Evolutionary conservation across 495 filamentous ascomycete species (phyloP), one percentile per base, ranked within the genome.

Genomic region (Parmelia sp.): DNA sequence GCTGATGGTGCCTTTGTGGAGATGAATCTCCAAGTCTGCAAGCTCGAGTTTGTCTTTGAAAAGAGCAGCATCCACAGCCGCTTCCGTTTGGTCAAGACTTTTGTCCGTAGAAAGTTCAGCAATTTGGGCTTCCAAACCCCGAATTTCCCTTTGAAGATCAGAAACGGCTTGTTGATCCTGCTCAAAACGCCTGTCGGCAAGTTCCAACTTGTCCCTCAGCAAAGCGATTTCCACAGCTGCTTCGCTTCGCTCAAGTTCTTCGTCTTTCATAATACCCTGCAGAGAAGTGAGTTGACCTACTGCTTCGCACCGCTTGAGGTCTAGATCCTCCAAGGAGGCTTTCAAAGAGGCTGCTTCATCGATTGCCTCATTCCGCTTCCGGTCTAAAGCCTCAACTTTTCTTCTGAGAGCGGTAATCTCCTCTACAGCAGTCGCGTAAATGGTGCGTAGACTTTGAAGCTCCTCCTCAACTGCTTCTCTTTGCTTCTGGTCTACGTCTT

Each of bases 391-490:
- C 21, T 59, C 58, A 14, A 68, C 35, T 27, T 59, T 58, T 15
- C 53, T 29, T 49, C 55, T 47, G n/a, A 68, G 58, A 23, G 55
- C 55, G 23, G 62, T 15, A 37, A 65, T 40, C 53, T 56, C 57
- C 23, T 49, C 58, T 21, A 57, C 23, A 11, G 59, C 62, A 33
- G 60, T 61, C 53, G 65, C 58, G 36, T 66, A 23, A 33, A 65
- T 36, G 33, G 35, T 58, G 29, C 66, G 66, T 17, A 68, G 40
- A 15, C 58, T 27, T 14, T 25, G 36, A 17, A 58, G 39, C 25
- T 68, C 45, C 45, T 63, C 12, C 21, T 57, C 35, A 14, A 39
- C 27, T 31, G 53, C 51, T 29, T 36, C 42, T 44, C 51, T 31
- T 40, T 44, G 37, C 37, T 57, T 56, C 35, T 14, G 36, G 25